phyloP scores from a whole-genome alignment of 2,329 filamentous ascomycete species.

The Balansia obtecta region DNA sequence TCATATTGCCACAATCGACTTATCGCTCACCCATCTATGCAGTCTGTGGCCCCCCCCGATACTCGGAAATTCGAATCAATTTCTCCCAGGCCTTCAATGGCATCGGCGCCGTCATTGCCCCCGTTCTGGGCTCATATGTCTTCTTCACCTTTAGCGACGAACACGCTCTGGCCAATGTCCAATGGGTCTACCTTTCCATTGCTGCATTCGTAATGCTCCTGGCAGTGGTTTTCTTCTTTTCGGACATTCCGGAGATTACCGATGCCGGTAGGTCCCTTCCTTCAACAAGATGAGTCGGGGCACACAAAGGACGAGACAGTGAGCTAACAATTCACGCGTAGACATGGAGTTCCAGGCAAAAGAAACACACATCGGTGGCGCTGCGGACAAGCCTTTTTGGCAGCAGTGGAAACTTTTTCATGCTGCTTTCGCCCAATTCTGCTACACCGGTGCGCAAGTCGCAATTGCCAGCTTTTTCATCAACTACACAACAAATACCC shows the following conservation, averaged over 20 bases:
- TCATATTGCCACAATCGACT: too few relatives aligned
- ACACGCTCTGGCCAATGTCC: constrained; percentile 50
- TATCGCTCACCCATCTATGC: not conserved
- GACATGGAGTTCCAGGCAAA: constrained; percentile 53
- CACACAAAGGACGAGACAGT: not conserved
- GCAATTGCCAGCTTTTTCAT: constrained; percentile 58
- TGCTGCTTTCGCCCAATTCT: constrained; percentile 64
- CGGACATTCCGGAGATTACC: constrained; percentile 59
- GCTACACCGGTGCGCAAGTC: constrained; percentile 63
- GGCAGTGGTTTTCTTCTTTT: constrained; percentile 53
- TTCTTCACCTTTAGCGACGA: constrained; percentile 55
- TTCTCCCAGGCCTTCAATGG: constrained; percentile 68
- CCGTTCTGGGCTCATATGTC: constrained; percentile 59
- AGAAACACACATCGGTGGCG: constrained; percentile 35
- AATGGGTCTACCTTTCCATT: constrained; percentile 67
- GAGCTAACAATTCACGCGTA: constrained; percentile 16
- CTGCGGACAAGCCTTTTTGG: constrained; percentile 47
- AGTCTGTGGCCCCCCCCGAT: constrained; percentile 49
- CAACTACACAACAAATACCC: constrained; percentile 56
- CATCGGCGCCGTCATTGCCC: constrained; percentile 59
- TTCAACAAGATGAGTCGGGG: not conserved
- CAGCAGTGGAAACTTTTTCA: constrained; percentile 69
- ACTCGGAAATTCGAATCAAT: constrained; percentile 63
- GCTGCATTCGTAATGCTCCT: constrained; percentile 58
- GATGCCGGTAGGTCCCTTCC: constrained; percentile 20